A percentile compares a stretch with the other conserved stretches of the same genome.
Conservation (phyloP, 169 alveolate genomes). For the Ichthyophthirius multifiliis region DNA sequence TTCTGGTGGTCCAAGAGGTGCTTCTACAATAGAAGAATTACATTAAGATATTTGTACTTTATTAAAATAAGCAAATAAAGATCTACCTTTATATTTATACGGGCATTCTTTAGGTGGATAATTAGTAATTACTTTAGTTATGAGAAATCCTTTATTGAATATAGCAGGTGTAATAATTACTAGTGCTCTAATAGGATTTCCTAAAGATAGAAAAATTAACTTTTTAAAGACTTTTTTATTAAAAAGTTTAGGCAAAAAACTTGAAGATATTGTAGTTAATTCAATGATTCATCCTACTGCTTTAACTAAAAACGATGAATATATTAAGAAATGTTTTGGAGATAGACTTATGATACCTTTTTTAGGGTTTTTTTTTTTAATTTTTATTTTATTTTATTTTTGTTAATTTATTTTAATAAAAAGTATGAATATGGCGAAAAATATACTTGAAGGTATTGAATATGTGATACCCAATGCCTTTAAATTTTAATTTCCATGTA, state of each 20-base stretch:
- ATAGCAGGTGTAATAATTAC: constrained; percentile 47
- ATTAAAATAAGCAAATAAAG: constrained; percentile 14
- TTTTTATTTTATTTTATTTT: neutral
- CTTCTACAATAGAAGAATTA: constrained; percentile 29
- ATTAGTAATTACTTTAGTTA: constrained; percentile 19
- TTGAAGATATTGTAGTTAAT: constrained; percentile 48
- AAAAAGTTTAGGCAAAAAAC: constrained; percentile 26
- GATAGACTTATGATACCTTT: constrained; percentile 47
- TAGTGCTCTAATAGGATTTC: constrained; percentile 39
- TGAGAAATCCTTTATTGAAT: constrained; percentile 30
- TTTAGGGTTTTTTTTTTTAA: constrained; percentile 12
- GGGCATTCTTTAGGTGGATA: constrained; percentile 47
- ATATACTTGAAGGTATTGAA: constrained; percentile 15
- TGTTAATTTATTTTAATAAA: neutral
- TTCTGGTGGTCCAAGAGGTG: constrained; percentile 47
- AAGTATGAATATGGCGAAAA: constrained; percentile 37
- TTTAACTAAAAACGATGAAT: constrained; percentile 36
- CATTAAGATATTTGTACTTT: constrained; percentile 21
- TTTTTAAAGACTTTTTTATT: constrained; percentile 14
- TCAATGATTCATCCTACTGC: constrained; percentile 47
- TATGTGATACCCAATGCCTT: constrained; percentile 5
- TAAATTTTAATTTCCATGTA: constrained; percentile 20
- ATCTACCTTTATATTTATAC: constrained; percentile 34
- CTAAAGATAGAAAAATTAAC: constrained; percentile 33
- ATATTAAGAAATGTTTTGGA: constrained; percentile 38